A percentile compares a stretch with the other conserved stretches of the same genome.
Evolutionary conservation across 495 filamentous ascomycete genomes (phyloP).

Genomic region (Haplographium delicatum): DNA sequence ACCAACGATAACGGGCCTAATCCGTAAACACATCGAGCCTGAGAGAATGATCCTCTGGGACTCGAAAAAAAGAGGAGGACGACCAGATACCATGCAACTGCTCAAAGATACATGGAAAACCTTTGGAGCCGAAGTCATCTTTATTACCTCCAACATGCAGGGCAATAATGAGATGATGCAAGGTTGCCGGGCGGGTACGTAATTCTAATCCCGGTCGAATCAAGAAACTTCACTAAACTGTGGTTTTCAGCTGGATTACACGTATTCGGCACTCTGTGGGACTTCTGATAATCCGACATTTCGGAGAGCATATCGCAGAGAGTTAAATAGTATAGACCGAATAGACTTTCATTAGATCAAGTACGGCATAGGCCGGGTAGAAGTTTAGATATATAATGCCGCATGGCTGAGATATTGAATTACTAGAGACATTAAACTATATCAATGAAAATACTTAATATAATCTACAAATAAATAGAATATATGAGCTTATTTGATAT

Average conservation of each 20-base stretch:
- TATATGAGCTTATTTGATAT: no score
- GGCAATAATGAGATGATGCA: constrained; percentile 45
- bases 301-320: constrained; percentile 20
- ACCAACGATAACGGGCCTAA: constrained; percentile 36
- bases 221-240: constrained; percentile 18
- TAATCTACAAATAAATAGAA: no score
- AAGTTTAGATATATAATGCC: constrained; percentile 11
- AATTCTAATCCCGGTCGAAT: constrained; percentile 5
- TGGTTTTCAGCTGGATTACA: constrained; percentile 30
- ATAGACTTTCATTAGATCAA: constrained; percentile 2
- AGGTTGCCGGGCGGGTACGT: constrained; percentile 36
- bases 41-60: constrained; percentile 44
- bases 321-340: constrained; percentile 6
- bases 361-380: constrained; percentile 11
- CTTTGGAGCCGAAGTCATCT: constrained; percentile 42
- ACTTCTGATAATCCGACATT: constrained; percentile 31
- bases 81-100: constrained; percentile 36
- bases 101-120: constrained; percentile 38
- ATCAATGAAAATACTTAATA: no score
- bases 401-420: constrained; percentile 11
- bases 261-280: constrained; percentile 42
- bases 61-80: constrained; percentile 39
- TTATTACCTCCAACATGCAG: constrained; percentile 41
- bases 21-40: constrained; percentile 38
- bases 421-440: constrained; percentile 7